Evolutionary conservation across 192 early-diverging fungal species (phyloP), one percentile per base, ranked within the genome.

Genomic region (Rhizoclosmatium globosum): DNA sequence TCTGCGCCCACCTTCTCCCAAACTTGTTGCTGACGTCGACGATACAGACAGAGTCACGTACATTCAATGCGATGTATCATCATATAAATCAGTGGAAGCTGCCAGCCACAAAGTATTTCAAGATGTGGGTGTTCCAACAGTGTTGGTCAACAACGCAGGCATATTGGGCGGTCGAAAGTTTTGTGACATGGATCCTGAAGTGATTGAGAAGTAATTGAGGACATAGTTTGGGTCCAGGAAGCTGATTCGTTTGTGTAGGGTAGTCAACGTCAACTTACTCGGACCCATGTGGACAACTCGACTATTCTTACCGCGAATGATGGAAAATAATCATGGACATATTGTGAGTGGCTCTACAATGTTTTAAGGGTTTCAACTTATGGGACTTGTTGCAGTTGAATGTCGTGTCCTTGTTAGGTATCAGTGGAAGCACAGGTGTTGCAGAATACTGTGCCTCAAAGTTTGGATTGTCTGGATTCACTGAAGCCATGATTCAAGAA

Each of bases 111-210:
- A 39, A 45, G 21, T 46, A 38, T 11, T 61, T 56, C 9, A 39
- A 46, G 6, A n/a, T 64, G 77, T 91, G 2, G 95, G 93, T 15
- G 80, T 91, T 64, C 92, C 93, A 15, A 96, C 93, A 3, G 90
- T 95, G 71, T 68, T 96, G 2, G 79, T 96, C 56, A 95, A 95
- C 82, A 95, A 95, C 80, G 95, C 93, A 19, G 95, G 92, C 2
- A 91, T 94, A 65, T 89, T 94, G 31, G 76, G 72, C 64, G 91
- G 89, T 41, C 91, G 90, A 79, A 79, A 84, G 19, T 85, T 94
- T 56, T 60, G 89, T 31, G 93, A 95, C 39, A 79, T 89, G 82
- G 87, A 87, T 3, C 84, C 85, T 56, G 79, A 84, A 3, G 90
- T 93, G 21, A 91, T 94, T 71, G 78, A 89, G 76, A 83, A 81